Evolutionary conservation across 2,329 filamentous ascomycete genomes (phyloP), one percentile per base, ranked within the genome.

Genomic region (Pseudogymnoascus sp.): DNA sequence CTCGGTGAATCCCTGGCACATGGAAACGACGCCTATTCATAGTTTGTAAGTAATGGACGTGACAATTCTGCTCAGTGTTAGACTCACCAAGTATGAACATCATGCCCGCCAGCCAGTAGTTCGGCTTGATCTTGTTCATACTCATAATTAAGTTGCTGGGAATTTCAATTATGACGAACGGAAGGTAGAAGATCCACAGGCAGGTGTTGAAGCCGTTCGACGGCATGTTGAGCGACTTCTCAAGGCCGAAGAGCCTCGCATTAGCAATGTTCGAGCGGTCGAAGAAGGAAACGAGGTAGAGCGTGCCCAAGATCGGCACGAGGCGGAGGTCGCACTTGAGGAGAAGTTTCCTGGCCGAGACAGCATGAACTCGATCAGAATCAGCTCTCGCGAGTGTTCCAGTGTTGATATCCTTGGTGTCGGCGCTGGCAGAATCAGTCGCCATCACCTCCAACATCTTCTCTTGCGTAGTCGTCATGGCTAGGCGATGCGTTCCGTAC

Each of bases 231-330:
- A 67, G 59, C 30, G 75, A 74, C 5, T 69, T 62, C 61, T 73
- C 69, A 25, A 76, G 64, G n/a, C 71, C 71, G 37, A 68, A 68
- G 16, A 76, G 71, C 62, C 72, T 73, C 37, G 74, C 74, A 66
- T 76, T 76, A 16, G 77, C 78, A 59, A 81, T 78, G 64, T 81
- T 81, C n/a, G 77, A 79, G 37, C 78, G 72, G 63, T 80, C 78
- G 35, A 81, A 69, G 67, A 80, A 81, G 62, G 77, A 79, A 28
- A 80, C 73, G 6, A 86, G 72, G 63, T 85, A 85, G 16, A 86
- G 76, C 0, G 85, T 68, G 4, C 81, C 79, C 65, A 86, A 77
- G 70, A 84, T 80, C 1, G 83, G 83, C 47, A 86, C 57, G 7
- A 67, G 41, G 18, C 61, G 64, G 12, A 67, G 20, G 58, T 67